A percentile compares a stretch with the other conserved stretches of the same genome.
Evolutionary conservation across 2,329 filamentous ascomycete species (phyloP).

Genomic region (Aspergillus tamarii): DNA sequence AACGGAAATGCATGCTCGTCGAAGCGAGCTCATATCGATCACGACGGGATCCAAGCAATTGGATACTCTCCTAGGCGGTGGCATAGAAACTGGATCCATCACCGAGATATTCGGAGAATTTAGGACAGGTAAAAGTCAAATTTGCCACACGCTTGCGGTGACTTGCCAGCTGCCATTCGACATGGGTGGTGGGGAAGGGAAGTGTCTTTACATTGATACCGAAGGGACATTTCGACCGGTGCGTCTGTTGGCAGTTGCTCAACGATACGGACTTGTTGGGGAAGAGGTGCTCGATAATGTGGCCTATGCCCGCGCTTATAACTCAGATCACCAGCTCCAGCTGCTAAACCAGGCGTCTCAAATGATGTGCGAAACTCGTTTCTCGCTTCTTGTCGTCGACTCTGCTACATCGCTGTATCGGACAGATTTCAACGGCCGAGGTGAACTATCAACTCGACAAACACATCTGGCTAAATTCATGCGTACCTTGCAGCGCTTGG

Average conservation of each 20-base stretch:
- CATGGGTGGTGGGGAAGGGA: constrained; percentile 97
- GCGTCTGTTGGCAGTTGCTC: constrained; percentile 85
- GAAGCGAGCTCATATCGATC: constrained; percentile 96
- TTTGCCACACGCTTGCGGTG: constrained; percentile 97
- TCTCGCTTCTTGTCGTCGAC: constrained; percentile 93
- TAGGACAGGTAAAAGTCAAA: constrained; percentile 95
- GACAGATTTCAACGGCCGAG: constrained; percentile 95
- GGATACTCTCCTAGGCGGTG: constrained; percentile 90
- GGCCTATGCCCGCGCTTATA: constrained; percentile 96
- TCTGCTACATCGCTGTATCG: constrained; percentile 94
- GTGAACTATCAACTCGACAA: constrained; percentile 92
- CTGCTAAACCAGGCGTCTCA: constrained; percentile 91
- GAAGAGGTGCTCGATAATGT: constrained; percentile 99
- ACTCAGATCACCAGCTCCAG: constrained; percentile 96
- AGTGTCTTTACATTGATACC: constrained; percentile 97
- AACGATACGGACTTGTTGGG: constrained; percentile 89
- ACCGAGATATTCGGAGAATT: constrained; percentile 99
- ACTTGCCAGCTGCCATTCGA: constrained; percentile 98
- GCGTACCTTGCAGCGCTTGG: constrained; percentile 53
- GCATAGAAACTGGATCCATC: constrained; percentile 94
- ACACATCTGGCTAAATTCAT: constrained; percentile 55
- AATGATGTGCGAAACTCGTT: constrained; percentile 99
- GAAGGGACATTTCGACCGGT: constrained; percentile 97
- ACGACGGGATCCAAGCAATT: constrained; percentile 97
- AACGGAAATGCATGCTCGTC: constrained; percentile 96